Percentiles rank a stretch among this genome's conserved stretches.
These are phyloP conservation scores for Ceratocystis huliohia DNA, from an alignment of 2,329 filamentous ascomycete species.

Conservation along the genomic window DNA sequence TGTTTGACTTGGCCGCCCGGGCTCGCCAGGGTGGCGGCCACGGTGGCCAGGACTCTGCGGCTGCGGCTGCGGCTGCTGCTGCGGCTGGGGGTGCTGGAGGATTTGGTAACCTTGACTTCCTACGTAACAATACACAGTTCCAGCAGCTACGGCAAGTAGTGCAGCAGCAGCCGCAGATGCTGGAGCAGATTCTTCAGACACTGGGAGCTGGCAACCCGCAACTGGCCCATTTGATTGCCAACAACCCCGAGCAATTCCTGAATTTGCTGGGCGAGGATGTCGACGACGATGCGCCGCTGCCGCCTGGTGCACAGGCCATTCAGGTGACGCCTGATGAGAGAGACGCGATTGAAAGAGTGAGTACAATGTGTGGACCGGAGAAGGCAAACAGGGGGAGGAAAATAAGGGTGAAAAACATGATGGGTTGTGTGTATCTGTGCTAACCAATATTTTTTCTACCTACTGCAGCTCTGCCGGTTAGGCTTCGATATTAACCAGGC, in stretches of 20 bases:
- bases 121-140: constrained; percentile 92
- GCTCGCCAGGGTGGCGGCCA: constrained; percentile 39
- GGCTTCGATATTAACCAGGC: constrained; percentile 88
- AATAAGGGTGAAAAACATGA: constrained; percentile 33
- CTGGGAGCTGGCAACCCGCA: constrained; percentile 91
- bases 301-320: constrained; percentile 79
- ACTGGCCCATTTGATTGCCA: constrained; percentile 79
- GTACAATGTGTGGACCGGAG: constrained; percentile 16
- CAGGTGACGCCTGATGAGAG: constrained; percentile 90
- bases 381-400: constrained; percentile 77
- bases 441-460: neutral
- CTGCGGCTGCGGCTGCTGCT: constrained; percentile 35
- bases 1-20: constrained; percentile 86
- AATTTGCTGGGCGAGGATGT: constrained; percentile 77
- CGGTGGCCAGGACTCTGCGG: constrained; percentile 30
- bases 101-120: constrained; percentile 75
- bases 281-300: constrained; percentile 71
- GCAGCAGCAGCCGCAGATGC: constrained; percentile 95
- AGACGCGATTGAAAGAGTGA: constrained; percentile 88
- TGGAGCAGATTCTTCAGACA: constrained; percentile 94
- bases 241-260: constrained; percentile 87
- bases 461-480: constrained; percentile 67
- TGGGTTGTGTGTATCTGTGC: neutral
- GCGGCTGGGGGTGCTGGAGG: constrained; percentile 40
- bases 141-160: constrained; percentile 95